Evolutionary conservation across 805 yeast genomes (phyloP), one percentile per base, ranked within the genome.

Genomic region (Suhomyces vadensis): DNA sequence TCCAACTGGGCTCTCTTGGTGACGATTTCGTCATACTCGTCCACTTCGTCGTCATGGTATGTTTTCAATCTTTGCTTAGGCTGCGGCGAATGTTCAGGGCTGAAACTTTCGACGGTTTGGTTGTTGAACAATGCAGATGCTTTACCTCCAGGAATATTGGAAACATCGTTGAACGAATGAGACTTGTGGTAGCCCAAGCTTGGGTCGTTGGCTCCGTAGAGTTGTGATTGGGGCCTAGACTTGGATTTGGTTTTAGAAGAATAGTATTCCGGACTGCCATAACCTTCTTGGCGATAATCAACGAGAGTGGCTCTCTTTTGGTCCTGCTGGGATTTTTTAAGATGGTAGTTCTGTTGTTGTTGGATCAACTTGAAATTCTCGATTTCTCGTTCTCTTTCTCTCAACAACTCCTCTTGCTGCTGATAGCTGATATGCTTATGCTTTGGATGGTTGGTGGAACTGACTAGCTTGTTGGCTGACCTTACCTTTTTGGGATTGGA

Each of bases 1-100:
- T 71, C 75, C 38, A 71, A 60, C 51, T 67, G 72, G 33, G 64
- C 71, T 43, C 65, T 61, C 50, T 65, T 69, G 31, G 53, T 52
- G 2, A 64, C 56, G 25, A 71, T 59, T 31, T 65, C 72, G 35
- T 65, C 64, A 17, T 54, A 53, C 14, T 57, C 61, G 36, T 48
- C 48, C 35, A 24, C 31, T 35, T 39, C 44, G 6, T 51, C 55
- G 26, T 43, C 39, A 20, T 27, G 44, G 13, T 11, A 33, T 6
- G 24, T 10, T 14, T 13, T 11, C 26, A 6, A 17, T 31, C 40
- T 42, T 31, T 38, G 38, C 14, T 35, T 38, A 11, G 25, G 26
- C 9, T 26, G 35, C 10, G 59, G 53, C 3, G 57, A 49, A 24
- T 40, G 42, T 37, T 61, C 61, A 22, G 64, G 57, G 37, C 65